Conservation (phyloP, 2,329 filamentous ascomycete species). For the Fusarium sacchari region DNA sequence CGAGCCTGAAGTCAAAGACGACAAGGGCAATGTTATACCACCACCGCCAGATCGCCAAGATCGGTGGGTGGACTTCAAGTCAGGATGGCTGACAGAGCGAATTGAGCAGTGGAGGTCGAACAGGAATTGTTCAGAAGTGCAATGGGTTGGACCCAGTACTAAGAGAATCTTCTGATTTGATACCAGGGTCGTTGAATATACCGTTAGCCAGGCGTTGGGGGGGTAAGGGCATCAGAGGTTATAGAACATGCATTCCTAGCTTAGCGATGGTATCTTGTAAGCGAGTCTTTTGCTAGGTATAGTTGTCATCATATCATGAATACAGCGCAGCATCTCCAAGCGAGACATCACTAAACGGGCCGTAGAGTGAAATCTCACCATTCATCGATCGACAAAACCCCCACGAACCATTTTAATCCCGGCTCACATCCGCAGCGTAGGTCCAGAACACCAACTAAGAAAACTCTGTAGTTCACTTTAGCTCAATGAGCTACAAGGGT, state of each 20-base stretch:
- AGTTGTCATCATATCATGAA: not conserved
- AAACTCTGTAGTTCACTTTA: constrained; percentile 17
- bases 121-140: constrained; percentile 43
- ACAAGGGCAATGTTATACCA: constrained; percentile 39
- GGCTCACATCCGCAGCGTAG: constrained; percentile 2
- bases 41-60: constrained; percentile 29
- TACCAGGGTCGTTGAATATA: constrained; percentile 15
- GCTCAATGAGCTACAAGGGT: constrained; percentile 21
- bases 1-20: constrained; percentile 39
- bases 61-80: constrained; percentile 45
- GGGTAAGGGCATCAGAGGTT: constrained; percentile 12
- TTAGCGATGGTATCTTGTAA: not conserved
- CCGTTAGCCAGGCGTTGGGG: constrained; percentile 34
- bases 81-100: constrained; percentile 44
- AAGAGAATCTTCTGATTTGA: constrained; percentile 42
- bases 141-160: constrained; percentile 49
- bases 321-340: not conserved
- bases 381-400: not conserved
- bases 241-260: constrained; percentile 24
- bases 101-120: constrained; percentile 42
- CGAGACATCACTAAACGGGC: not conserved
- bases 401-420: constrained; percentile 18
- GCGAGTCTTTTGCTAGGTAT: not conserved
- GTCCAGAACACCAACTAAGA: constrained; percentile 10
- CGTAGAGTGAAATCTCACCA: not conserved